A percentile compares a stretch with the other conserved stretches of the same genome.
Evolutionary conservation across 140 eudicot species (phyloP).

Genomic region (Bidens hawaiensis): DNA sequence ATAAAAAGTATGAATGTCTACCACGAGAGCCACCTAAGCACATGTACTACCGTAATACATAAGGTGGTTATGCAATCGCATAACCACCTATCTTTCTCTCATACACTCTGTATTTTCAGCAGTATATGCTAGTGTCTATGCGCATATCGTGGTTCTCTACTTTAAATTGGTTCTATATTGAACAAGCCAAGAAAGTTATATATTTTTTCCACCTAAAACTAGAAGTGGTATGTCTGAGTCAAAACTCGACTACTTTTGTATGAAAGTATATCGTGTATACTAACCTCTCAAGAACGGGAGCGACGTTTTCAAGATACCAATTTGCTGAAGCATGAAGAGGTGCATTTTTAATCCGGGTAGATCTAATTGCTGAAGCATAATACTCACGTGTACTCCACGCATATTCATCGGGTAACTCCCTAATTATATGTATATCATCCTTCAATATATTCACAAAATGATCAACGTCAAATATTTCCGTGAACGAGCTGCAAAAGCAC

Average conservation of each 20-base stretch:
- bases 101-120: no score
- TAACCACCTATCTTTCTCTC: no score
- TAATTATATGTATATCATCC: constrained; percentile 73
- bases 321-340: constrained; percentile 95
- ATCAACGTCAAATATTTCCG: constrained; percentile 91
- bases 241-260: neutral
- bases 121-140: neutral
- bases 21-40: no score
- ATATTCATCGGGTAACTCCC: constrained; percentile 79
- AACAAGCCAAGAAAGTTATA: neutral
- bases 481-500: constrained; percentile 63
- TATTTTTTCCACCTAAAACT: neutral
- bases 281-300: constrained; percentile 78
- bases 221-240: neutral
- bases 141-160: neutral
- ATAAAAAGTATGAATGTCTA: neutral
- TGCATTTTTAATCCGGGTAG: constrained; percentile 84
- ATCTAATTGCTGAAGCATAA: constrained; percentile 86
- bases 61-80: neutral
- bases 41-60: neutral
- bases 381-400: constrained; percentile 96
- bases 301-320: constrained; percentile 85
- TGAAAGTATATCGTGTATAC: constrained; percentile 11
- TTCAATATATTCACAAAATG: constrained; percentile 88
- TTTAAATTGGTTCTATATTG: neutral